phyloP scores from a whole-genome alignment of 768 basidiomycete species.

The Mycena kentingensis region DNA sequence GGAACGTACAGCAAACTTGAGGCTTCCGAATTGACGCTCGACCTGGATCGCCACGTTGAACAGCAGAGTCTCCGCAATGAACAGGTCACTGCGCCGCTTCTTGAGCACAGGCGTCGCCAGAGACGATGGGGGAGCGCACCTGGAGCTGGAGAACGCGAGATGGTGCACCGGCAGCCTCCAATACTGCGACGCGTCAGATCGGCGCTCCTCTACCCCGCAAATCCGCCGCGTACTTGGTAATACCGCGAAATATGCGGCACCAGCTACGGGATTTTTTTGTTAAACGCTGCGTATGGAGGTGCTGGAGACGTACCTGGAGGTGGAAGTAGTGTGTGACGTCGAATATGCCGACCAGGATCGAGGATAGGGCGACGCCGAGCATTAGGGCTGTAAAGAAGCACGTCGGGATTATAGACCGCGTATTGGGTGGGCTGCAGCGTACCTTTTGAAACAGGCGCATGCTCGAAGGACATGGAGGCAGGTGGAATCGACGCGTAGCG shows the following conservation, averaged over 20 bases:
- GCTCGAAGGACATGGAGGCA: slow-evolving; percentile 69
- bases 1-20: slow-evolving; percentile 80
- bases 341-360: slow-evolving; percentile 76
- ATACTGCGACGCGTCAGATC: slow-evolving; percentile 53
- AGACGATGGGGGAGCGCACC: slow-evolving; percentile 2
- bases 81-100: slow-evolving; percentile 60
- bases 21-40: slow-evolving; percentile 83
- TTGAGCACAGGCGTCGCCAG: neutral
- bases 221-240: slow-evolving; percentile 64
- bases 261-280: slow-evolving; percentile 46
- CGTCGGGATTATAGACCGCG: neutral
- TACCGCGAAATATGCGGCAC: slow-evolving; percentile 88
- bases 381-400: slow-evolving; percentile 62
- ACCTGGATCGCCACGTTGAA: slow-evolving; percentile 71
- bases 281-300: slow-evolving; percentile 15
- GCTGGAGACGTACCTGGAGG: slow-evolving; percentile 59
- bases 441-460: slow-evolving; percentile 88
- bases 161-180: slow-evolving; percentile 81
- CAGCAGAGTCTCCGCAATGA: slow-evolving; percentile 72
- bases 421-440: slow-evolving; percentile 3
- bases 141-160: slow-evolving; percentile 75
- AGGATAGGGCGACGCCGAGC: slow-evolving; percentile 66
- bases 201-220: slow-evolving; percentile 7
- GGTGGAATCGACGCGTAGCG: too few relatives aligned
- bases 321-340: slow-evolving; percentile 90